These are phyloP conservation scores for Lactarius quietus DNA, from an alignment of 768 basidiomycete species.

Conservation along the genomic window DNA sequence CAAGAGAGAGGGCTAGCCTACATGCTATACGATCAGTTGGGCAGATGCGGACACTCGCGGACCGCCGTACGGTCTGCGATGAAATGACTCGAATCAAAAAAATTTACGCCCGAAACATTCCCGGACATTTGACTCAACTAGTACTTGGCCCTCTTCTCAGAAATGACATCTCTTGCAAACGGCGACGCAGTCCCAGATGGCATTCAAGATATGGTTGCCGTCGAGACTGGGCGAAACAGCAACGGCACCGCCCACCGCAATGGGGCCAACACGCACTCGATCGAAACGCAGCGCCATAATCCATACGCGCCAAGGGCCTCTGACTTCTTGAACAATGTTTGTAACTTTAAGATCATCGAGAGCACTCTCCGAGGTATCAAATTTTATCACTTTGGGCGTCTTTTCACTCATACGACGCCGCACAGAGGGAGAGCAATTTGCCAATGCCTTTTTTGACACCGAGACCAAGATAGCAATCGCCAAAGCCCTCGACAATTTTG, in stretches of 20 bases:
- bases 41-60: no score
- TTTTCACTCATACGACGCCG: constrained; percentile 9
- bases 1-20: background rate
- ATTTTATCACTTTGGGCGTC: constrained; percentile 29
- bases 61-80: background rate
- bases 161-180: constrained; percentile 65
- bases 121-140: background rate
- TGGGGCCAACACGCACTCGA: constrained; percentile 31
- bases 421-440: constrained; percentile 98
- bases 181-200: constrained; percentile 44
- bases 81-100: background rate
- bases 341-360: constrained; percentile 95
- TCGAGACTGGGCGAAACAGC: constrained; percentile 46
- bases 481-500: constrained; percentile 95
- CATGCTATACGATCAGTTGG: no score
- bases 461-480: constrained; percentile 99
- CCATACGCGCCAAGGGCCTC: constrained; percentile 89
- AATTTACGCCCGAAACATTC: background rate
- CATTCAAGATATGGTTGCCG: constrained; percentile 65
- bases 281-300: constrained; percentile 50
- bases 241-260: constrained; percentile 34
- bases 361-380: constrained; percentile 83
- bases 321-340: constrained; percentile 89
- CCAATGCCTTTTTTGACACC: constrained; percentile 99
- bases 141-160: constrained; percentile 18